Conservation (phyloP, 805 yeast genomes). For the Starmerella geochares region DNA sequence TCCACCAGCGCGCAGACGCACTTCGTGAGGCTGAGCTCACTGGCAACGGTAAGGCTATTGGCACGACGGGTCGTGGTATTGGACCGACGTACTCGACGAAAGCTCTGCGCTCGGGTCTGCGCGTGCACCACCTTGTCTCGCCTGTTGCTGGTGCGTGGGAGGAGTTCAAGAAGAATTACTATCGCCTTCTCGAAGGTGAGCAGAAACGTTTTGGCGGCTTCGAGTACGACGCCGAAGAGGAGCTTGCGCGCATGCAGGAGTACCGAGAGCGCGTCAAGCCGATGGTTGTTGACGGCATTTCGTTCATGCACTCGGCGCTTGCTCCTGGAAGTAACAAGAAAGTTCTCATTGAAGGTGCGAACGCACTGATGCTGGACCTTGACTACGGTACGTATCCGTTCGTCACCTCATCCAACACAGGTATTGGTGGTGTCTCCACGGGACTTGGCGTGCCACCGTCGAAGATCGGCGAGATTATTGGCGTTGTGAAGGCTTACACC, state of each 20-base stretch:
- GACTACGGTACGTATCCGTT: conserved; percentile 98
- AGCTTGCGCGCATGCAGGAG: conserved; percentile 63
- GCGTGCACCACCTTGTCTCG: conserved; percentile 90
- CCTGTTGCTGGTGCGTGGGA: conserved; percentile 88
- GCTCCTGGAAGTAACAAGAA: conserved; percentile 52
- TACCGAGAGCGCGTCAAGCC: conserved; percentile 71
- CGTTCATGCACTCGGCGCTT: conserved; percentile 63
- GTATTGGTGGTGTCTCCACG: conserved; percentile 95
- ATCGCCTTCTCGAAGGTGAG: conserved; percentile 70
- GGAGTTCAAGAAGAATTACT: conserved; percentile 69
- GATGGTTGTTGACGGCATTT: conserved; percentile 86
- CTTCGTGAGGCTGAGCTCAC: conserved; percentile 86
- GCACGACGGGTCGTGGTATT: conserved; percentile 98
- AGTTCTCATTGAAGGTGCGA: conserved; percentile 94
- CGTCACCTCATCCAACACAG: conserved; percentile 91
- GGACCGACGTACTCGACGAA: conserved; percentile 97
- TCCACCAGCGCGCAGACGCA: conserved; percentile 95
- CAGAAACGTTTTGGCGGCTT: conserved; percentile 76
- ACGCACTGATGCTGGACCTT: conserved; percentile 92
- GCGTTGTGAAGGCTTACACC: conserved; percentile 97
- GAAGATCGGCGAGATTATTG: conserved; percentile 67
- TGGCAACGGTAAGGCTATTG: conserved; percentile 71
- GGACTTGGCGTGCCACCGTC: conserved; percentile 96
- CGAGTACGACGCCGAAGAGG: conserved; percentile 73
- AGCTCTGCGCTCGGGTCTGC: conserved; percentile 90